A percentile compares a stretch with the other conserved stretches of the same genome.
phyloP scores from a whole-genome alignment of 2,329 filamentous ascomycete species.

The Cadophora sp. region DNA sequence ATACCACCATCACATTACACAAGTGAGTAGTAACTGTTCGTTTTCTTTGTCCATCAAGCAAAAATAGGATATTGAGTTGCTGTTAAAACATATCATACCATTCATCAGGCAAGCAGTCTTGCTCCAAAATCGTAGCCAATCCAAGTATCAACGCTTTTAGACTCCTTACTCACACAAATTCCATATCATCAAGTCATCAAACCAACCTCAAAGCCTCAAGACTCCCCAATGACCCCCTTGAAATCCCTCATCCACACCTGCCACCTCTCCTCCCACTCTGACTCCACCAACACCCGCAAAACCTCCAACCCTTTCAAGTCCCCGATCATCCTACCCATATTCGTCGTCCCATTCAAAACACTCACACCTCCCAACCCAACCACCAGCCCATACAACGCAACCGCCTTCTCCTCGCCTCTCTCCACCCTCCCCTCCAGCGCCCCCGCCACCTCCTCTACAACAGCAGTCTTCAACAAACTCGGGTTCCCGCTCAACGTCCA shows the following conservation, averaged over 20 bases:
- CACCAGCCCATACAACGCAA: constrained; percentile 63
- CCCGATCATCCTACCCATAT: constrained; percentile 55
- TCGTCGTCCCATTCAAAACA: constrained; percentile 63
- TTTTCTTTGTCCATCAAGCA: neutral
- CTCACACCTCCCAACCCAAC: constrained; percentile 56
- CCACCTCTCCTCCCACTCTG: constrained; percentile 56
- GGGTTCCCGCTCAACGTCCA: constrained; percentile 68
- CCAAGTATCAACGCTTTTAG: neutral
- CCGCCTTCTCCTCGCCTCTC: constrained; percentile 51
- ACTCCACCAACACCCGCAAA: constrained; percentile 51
- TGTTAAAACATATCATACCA: too few species aligned
- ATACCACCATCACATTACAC: neutral
- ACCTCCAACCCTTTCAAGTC: constrained; percentile 54
- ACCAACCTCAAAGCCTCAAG: neutral
- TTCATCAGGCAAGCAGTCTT: neutral
- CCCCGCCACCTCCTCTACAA: constrained; percentile 57
- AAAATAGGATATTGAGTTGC: neutral
- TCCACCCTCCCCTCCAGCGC: constrained; percentile 47
- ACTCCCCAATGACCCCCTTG: constrained; percentile 43
- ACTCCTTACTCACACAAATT: neutral
- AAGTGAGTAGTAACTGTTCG: neutral
- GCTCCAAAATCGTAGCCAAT: neutral
- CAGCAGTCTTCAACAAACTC: constrained; percentile 51
- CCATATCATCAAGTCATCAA: neutral
- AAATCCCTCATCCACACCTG: constrained; percentile 54